Evolutionary conservation across 352 stramenopile species (phyloP).

Genomic region (Phytophthora sp.): DNA sequence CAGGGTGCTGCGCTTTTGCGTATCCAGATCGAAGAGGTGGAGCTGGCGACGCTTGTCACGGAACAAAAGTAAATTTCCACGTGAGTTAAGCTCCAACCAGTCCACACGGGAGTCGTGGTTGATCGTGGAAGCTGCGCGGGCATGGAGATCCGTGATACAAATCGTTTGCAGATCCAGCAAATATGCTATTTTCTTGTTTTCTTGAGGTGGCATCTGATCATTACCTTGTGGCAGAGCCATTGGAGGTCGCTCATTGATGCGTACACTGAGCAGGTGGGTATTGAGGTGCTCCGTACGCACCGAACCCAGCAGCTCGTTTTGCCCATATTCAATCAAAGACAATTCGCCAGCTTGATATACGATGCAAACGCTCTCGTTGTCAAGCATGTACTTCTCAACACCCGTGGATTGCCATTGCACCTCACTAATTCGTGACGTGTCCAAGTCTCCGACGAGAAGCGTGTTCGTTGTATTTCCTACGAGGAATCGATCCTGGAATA

Average conservation of each 20-base stretch:
- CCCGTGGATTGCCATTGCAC: slow-evolving; percentile 91
- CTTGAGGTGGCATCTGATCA: slow-evolving; percentile 33
- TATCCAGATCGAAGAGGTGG: slow-evolving; percentile 92
- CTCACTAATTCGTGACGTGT: slow-evolving; percentile 92
- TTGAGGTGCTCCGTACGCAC: slow-evolving; percentile 93
- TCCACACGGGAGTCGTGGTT: slow-evolving; percentile 93
- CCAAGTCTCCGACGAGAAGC: slow-evolving; percentile 91
- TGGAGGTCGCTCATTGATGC: slow-evolving; percentile 91
- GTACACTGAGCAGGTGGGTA: slow-evolving; percentile 92
- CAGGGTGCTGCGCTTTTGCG: slow-evolving; percentile 86
- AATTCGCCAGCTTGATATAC: slow-evolving; percentile 94
- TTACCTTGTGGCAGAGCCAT: slow-evolving; percentile 22
- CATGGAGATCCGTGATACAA: slow-evolving; percentile 85
- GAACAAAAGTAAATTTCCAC: slow-evolving; percentile 92
- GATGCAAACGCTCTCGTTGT: slow-evolving; percentile 92
- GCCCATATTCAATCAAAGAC: slow-evolving; percentile 93
- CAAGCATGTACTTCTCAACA: slow-evolving; percentile 95
- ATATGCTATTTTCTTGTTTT: slow-evolving; percentile 96
- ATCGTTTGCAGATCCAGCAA: slow-evolving; percentile 94
- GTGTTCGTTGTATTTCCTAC: slow-evolving; percentile 93
- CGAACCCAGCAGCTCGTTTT: slow-evolving; percentile 92
- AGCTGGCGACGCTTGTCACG: slow-evolving; percentile 92
- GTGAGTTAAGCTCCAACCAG: slow-evolving; percentile 95
- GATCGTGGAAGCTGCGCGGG: slow-evolving; percentile 84
- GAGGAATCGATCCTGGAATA: slow-evolving; percentile 94